Conservation (phyloP, 495 filamentous ascomycete genomes). For the Penicillium roqueforti region DNA sequence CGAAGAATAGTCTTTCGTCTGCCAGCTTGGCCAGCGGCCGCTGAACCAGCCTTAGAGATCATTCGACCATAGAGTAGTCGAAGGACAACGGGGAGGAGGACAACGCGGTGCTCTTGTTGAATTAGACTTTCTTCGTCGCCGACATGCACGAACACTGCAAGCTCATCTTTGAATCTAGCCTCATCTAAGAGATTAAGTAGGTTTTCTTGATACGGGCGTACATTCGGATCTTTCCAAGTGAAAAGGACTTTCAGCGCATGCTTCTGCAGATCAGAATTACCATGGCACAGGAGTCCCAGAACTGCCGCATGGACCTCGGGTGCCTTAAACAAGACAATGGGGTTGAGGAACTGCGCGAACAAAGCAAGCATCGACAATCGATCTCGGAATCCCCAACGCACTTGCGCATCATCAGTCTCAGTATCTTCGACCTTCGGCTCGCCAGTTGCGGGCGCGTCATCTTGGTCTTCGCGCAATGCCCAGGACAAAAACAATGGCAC, state of each 20-base stretch:
- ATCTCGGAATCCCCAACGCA: conserved; percentile 61
- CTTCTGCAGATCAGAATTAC: conserved; percentile 85
- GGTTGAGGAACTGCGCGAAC: conserved; percentile 82
- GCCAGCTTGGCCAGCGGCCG: conserved; percentile 44
- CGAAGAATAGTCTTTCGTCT: conserved; percentile 64
- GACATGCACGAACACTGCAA: conserved; percentile 75
- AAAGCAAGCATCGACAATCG: conserved; percentile 75
- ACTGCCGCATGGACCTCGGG: conserved; percentile 71
- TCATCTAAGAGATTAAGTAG: conserved; percentile 88
- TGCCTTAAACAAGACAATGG: conserved; percentile 73
- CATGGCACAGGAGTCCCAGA: conserved; percentile 71
- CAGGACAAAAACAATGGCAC: conserved; percentile 84
- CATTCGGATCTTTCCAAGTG: conserved; percentile 74
- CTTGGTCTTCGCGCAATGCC: conserved; percentile 51
- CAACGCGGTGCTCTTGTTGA: conserved; percentile 62
- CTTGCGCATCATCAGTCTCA: conserved; percentile 19
- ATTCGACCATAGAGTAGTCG: conserved; percentile 84
- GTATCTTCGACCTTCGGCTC: conserved; percentile 15
- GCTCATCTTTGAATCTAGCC: conserved; percentile 83
- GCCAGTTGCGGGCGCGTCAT: conserved; percentile 38
- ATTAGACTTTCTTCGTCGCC: conserved; percentile 67
- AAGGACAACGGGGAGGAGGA: conserved; percentile 79
- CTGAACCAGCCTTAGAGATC: conserved; percentile 69
- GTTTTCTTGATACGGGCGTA: conserved; percentile 80
- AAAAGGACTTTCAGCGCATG: conserved; percentile 77